Evolutionary conservation across 1,284 basidiomycete genomes (phyloP).

Genomic region (Flammula alnicola): DNA sequence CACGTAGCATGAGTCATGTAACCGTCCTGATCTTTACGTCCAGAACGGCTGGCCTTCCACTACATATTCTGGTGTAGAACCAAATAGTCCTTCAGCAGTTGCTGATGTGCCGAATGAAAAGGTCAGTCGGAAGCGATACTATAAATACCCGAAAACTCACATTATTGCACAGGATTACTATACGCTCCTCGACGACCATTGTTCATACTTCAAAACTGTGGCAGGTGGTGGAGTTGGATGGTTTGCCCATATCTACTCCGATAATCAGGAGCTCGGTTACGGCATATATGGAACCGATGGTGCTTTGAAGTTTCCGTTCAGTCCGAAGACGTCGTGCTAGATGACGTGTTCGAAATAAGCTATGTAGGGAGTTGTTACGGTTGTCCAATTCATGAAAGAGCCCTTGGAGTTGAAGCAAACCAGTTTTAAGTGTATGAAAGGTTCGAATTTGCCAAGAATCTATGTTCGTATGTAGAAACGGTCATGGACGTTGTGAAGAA

Average conservation of each 20-base stretch:
- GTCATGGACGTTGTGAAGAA: neutral
- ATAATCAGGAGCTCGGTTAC: conserved; percentile 68
- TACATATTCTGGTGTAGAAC: conserved; percentile 59
- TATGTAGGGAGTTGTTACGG: no score
- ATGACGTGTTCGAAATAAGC: neutral
- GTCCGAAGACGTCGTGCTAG: conserved; percentile 44
- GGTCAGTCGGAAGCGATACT: conserved; percentile 36
- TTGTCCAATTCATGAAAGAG: no score
- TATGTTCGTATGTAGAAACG: neutral
- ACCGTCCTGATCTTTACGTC: neutral
- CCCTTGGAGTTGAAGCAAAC: no score
- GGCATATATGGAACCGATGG: conserved; percentile 59
- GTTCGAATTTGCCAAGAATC: no score
- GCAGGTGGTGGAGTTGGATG: conserved; percentile 72
- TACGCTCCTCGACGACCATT: conserved; percentile 66
- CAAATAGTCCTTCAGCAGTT: conserved; percentile 60
- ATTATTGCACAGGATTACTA: conserved; percentile 54
- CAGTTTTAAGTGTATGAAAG: no score
- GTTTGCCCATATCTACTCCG: conserved; percentile 80
- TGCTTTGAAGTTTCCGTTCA: conserved; percentile 59
- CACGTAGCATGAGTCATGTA: neutral
- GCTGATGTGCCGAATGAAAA: conserved; percentile 63
- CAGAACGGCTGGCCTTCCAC: conserved; percentile 78
- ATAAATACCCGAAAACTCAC: conserved; percentile 1
- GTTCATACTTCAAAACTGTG: conserved; percentile 60